Percentiles rank a stretch among this genome's conserved stretches.
phyloP scores from a whole-genome alignment of 2,329 filamentous ascomycete genomes.

The Trichophyton verrucosum region DNA sequence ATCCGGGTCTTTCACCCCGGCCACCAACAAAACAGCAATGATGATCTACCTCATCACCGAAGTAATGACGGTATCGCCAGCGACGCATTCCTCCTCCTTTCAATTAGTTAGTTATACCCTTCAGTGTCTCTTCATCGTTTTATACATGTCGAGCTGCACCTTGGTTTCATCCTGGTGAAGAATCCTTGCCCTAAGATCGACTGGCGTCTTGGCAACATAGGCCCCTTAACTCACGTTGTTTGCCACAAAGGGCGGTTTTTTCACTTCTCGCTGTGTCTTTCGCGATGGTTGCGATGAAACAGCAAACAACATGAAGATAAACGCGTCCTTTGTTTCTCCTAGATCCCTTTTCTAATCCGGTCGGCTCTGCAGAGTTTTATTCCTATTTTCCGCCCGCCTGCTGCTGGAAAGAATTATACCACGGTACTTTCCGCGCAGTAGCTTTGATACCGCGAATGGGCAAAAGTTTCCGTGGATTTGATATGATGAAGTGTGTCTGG shows the following conservation, averaged over 20 bases:
- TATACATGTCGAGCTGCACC: background rate
- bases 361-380: background rate
- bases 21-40: no score
- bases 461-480: background rate
- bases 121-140: background rate
- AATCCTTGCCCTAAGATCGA: background rate
- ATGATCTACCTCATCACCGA: no score
- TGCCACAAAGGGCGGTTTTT: background rate
- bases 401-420: background rate
- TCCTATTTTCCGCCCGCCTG: background rate
- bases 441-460: background rate
- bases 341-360: background rate
- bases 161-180: background rate
- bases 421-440: background rate
- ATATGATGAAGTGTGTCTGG: background rate
- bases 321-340: background rate
- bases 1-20: no score
- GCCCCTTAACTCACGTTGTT: background rate
- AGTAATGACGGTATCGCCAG: no score
- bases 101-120: no score
- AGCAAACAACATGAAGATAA: background rate
- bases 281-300: background rate
- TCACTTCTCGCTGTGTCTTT: background rate
- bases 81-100: no score
- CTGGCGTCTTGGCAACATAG: background rate